A percentile compares a stretch with the other conserved stretches of the same genome.
These are phyloP conservation scores for Nepenthes mirabilis DNA, from an alignment of 148 eudicot species.

Conservation along the genomic window DNA sequence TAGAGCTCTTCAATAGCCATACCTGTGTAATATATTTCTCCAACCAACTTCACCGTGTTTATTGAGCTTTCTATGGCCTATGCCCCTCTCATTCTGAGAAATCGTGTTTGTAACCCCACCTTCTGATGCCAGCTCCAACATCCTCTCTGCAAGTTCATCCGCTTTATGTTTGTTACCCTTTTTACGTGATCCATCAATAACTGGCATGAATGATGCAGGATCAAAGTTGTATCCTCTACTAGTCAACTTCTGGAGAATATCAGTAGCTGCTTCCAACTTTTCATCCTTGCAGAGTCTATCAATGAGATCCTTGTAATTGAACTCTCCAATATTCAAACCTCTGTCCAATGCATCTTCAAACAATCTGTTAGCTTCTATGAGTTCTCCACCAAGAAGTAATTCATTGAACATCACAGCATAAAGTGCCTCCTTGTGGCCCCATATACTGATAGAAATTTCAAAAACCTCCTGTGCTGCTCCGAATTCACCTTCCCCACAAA, in stretches of 20 bases:
- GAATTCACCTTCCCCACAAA: conserved; percentile 76
- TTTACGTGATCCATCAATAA: conserved; percentile 57
- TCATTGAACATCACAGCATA: conserved; percentile 64
- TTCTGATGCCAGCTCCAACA: conserved; percentile 55
- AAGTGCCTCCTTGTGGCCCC: conserved; percentile 65
- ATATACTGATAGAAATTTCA: conserved; percentile 45
- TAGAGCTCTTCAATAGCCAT: conserved; percentile 7
- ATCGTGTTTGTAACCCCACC: conserved; percentile 32
- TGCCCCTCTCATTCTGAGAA: conserved; percentile 10
- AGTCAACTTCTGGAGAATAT: conserved; percentile 44
- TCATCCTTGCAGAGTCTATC: conserved; percentile 50
- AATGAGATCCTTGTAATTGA: conserved; percentile 59
- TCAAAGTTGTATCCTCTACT: conserved; percentile 59
- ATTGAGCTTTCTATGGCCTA: conserved; percentile 17
- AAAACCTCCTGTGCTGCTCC: conserved; percentile 81
- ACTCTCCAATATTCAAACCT: conserved; percentile 53
- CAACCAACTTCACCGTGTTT: conserved; percentile 36
- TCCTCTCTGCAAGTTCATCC: conserved; percentile 64
- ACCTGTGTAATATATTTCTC: conserved; percentile 80
- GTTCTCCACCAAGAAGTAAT: conserved; percentile 67
- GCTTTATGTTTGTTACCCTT: conserved; percentile 65
- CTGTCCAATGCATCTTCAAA: conserved; percentile 54
- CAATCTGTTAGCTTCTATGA: conserved; percentile 53
- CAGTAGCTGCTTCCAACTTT: conserved; percentile 47
- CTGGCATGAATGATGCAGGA: conserved; percentile 74